Evolutionary conservation across 1,284 basidiomycete species (phyloP).

Genomic region (Ceratobasidium sp.): DNA sequence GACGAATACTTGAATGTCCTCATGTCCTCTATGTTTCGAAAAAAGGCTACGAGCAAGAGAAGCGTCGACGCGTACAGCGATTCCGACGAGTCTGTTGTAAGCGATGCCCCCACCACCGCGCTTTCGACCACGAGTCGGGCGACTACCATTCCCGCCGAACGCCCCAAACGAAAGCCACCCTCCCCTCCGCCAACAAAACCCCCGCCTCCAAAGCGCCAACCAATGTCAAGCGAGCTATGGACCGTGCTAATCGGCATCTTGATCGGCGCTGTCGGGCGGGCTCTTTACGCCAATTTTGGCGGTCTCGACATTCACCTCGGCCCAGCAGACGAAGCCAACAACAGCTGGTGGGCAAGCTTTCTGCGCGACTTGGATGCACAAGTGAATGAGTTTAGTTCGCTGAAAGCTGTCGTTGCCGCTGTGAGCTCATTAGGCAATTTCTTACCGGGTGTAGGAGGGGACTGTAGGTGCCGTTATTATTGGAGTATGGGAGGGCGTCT

Average conservation of each 20-base stretch:
- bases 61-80: constrained; percentile 40
- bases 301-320: background rate
- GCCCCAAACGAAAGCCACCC: background rate
- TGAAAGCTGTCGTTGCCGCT: constrained; percentile 5
- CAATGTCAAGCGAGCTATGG: constrained; percentile 36
- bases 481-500: constrained; percentile 38
- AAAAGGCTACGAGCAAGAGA: constrained; percentile 38
- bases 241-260: constrained; percentile 31
- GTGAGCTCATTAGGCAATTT: constrained; percentile 20
- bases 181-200: background rate
- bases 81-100: constrained; percentile 25
- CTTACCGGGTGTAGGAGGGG: constrained; percentile 22
- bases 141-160: constrained; percentile 7
- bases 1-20: constrained; percentile 22
- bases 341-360: constrained; percentile 19
- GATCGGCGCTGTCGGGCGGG: constrained; percentile 25
- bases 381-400: constrained; percentile 39
- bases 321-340: background rate
- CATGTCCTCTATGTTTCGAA: constrained; percentile 42
- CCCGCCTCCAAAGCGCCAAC: constrained; percentile 16
- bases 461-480: constrained; percentile 32
- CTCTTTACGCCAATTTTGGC: constrained; percentile 28
- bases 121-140: background rate
- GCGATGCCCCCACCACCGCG: constrained; percentile 20
- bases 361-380: constrained; percentile 34